These are phyloP conservation scores for Streptanthus diversifolius DNA, from an alignment of 345 rosid species.

Conservation along the genomic window DNA sequence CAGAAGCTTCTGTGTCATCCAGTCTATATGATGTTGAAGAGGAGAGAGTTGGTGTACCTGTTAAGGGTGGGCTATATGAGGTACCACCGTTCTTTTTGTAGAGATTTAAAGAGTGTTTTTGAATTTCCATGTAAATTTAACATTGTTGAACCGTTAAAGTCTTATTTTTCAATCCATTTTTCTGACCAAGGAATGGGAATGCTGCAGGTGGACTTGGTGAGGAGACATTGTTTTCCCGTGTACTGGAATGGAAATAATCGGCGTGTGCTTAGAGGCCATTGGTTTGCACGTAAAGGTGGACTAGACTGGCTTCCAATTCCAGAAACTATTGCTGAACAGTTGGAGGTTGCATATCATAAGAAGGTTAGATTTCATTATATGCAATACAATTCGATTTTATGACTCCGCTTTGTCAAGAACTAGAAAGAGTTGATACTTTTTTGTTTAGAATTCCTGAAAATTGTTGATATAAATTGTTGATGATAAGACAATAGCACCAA, in stretches of 20 bases:
- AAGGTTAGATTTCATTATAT: constrained; percentile 46
- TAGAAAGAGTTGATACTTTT: not conserved
- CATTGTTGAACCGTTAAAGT: not conserved
- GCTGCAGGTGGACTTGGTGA: constrained; percentile 77
- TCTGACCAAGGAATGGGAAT: constrained; percentile 21
- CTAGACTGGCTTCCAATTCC: constrained; percentile 94
- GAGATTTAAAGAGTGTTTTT: not conserved
- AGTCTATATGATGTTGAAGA: constrained; percentile 62
- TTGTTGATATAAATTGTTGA: not conserved
- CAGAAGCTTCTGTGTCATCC: constrained; percentile 40
- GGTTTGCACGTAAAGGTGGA: constrained; percentile 96
- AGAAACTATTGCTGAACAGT: constrained; percentile 86
- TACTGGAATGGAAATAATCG: constrained; percentile 97
- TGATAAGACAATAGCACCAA: not conserved
- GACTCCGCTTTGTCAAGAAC: not conserved
- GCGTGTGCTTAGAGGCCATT: constrained; percentile 94
- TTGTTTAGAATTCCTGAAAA: not conserved
- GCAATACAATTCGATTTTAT: not conserved
- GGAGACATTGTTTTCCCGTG: constrained; percentile 86
- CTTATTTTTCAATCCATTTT: not conserved
- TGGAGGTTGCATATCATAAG: constrained; percentile 74
- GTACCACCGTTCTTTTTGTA: constrained; percentile 31
- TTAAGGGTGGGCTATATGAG: constrained; percentile 97
- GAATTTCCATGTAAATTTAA: not conserved
- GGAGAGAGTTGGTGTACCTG: constrained; percentile 98